phyloP scores from a whole-genome alignment of 176 grass and related monocot species.

The Zizania latifolia region DNA sequence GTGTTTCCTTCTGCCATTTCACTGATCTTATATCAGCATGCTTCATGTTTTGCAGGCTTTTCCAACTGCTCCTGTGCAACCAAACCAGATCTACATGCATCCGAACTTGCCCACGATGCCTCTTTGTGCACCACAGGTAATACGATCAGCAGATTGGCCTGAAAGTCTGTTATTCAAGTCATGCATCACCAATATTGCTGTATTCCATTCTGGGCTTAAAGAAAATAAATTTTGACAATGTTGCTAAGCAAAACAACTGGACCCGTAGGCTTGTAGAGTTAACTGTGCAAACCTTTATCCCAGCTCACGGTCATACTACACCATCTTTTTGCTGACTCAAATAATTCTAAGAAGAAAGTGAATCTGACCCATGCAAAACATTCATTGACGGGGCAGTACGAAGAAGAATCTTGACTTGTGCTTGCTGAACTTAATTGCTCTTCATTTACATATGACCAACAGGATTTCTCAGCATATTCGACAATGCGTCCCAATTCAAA shows the following conservation, averaged over 20 bases:
- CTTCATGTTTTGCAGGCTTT: conserved; percentile 34
- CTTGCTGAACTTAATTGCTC: conserved; percentile 17
- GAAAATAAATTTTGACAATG: neutral
- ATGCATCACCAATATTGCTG: neutral
- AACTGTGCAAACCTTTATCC: conserved; percentile 1
- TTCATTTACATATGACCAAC: conserved; percentile 30
- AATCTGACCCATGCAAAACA: conserved; percentile 4
- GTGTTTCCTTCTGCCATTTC: conserved; percentile 36
- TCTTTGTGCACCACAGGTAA: conserved; percentile 71
- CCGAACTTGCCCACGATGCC: conserved; percentile 55
- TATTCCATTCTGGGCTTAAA: neutral
- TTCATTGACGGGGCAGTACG: neutral
- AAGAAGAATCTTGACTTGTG: neutral
- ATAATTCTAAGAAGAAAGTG: neutral
- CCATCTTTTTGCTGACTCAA: neutral
- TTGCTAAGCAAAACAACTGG: neutral
- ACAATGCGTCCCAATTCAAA: conserved; percentile 46
- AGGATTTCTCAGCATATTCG: conserved; percentile 62
- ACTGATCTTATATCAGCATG: conserved; percentile 14
- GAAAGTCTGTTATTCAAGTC: neutral
- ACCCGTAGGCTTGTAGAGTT: neutral
- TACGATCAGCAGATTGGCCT: conserved; percentile 3
- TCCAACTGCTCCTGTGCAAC: conserved; percentile 40
- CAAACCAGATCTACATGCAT: conserved; percentile 64
- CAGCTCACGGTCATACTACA: neutral